Evolutionary conservation across 208 protist genomes (phyloP).

Genomic region (Trypanosoma melophagium): DNA sequence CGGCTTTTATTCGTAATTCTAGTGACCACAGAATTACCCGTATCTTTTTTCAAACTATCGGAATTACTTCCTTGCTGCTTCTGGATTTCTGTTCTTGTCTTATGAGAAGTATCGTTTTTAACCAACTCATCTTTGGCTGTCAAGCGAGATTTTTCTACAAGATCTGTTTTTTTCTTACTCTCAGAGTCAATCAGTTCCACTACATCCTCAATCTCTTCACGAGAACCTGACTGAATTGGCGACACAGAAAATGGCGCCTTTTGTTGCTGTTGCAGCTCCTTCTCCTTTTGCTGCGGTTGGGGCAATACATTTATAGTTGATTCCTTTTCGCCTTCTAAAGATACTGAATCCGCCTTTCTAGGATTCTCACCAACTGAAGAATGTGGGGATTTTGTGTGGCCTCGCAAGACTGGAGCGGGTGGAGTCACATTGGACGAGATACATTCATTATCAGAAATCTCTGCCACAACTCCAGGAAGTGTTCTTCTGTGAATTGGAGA

Average conservation of each 20-base stretch:
- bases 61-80: too few relatives aligned
- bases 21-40: too few relatives aligned
- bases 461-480: background rate
- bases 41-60: too few relatives aligned
- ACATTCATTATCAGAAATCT: background rate
- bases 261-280: too few relatives aligned
- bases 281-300: too few relatives aligned
- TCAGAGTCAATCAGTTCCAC: background rate
- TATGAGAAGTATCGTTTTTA: too few relatives aligned
- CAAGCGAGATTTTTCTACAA: background rate
- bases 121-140: too few relatives aligned
- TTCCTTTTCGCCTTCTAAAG: too few relatives aligned
- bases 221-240: background rate
- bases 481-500: too few relatives aligned
- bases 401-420: background rate
- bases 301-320: too few relatives aligned
- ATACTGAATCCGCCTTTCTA: background rate
- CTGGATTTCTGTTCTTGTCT: too few relatives aligned
- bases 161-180: background rate
- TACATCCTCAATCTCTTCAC: background rate
- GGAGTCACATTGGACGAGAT: background rate
- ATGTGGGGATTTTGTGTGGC: background rate
- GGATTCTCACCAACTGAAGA: background rate
- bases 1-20: too few relatives aligned
- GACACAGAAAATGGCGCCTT: background rate